phyloP scores from a whole-genome alignment of 2,329 filamentous ascomycete genomes.

The Ilyonectria sp. region DNA sequence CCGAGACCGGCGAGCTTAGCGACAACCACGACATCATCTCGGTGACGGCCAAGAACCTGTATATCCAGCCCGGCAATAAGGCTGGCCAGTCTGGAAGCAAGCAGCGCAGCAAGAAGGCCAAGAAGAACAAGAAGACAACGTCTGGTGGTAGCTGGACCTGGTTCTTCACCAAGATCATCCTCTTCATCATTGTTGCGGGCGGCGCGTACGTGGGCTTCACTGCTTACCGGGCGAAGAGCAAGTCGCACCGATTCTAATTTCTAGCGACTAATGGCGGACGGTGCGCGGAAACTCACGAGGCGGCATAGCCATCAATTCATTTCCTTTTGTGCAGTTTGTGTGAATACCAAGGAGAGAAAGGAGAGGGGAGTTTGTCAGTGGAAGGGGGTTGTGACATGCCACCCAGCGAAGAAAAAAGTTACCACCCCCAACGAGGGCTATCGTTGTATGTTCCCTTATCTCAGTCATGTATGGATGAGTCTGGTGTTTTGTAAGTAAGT shows the following conservation, averaged over 20 bases:
- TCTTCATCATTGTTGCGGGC: constrained; percentile 79
- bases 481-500: constrained; percentile 30
- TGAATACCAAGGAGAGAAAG: constrained; percentile 18
- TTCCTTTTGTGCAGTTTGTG: constrained; percentile 28
- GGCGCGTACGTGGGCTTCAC: constrained; percentile 91
- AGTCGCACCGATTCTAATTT: constrained; percentile 70
- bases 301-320: constrained; percentile 21
- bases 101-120: constrained; percentile 53
- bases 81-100: constrained; percentile 54
- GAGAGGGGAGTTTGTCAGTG: neutral
- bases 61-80: constrained; percentile 72
- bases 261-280: neutral
- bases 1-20: constrained; percentile 95
- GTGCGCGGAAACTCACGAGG: constrained; percentile 20
- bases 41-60: constrained; percentile 89
- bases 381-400: constrained; percentile 16
- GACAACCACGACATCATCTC: constrained; percentile 98
- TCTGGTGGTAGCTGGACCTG: constrained; percentile 69
- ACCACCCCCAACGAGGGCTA: constrained; percentile 10
- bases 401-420: constrained; percentile 15
- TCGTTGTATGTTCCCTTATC: constrained; percentile 27
- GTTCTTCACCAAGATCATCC: constrained; percentile 84
- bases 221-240: constrained; percentile 79
- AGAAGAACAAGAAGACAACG: constrained; percentile 54
- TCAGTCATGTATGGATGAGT: constrained; percentile 22